Conservation (phyloP, 306 rosid genomes). For the Begonia loranthoides region DNA sequence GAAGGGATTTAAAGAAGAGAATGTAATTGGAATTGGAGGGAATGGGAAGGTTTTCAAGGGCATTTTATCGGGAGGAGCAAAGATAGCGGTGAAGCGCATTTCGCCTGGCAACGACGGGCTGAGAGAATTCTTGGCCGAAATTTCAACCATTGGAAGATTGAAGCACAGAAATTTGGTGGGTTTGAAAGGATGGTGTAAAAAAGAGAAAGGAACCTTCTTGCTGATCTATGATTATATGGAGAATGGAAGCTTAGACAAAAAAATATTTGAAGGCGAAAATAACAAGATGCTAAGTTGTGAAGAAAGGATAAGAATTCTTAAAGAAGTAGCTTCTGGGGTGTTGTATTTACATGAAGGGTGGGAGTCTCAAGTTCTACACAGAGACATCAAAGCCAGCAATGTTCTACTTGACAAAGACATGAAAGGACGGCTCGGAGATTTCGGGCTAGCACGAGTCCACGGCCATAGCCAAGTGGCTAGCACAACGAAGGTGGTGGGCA, state of each 20-base stretch:
- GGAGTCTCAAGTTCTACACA: slow-evolving; percentile 62
- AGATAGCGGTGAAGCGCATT: slow-evolving; percentile 67
- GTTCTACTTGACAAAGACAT: slow-evolving; percentile 69
- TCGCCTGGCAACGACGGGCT: slow-evolving; percentile 59
- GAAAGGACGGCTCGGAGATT: slow-evolving; percentile 78
- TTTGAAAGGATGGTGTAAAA: slow-evolving; percentile 80
- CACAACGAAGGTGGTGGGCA: slow-evolving; percentile 66
- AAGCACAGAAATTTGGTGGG: slow-evolving; percentile 67
- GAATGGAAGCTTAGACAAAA: slow-evolving; percentile 69
- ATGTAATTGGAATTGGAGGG: slow-evolving; percentile 75
- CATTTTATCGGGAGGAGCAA: slow-evolving; percentile 33
- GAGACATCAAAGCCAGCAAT: slow-evolving; percentile 88
- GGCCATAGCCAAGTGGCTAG: slow-evolving; percentile 37
- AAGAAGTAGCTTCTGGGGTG: slow-evolving; percentile 57
- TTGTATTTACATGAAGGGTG: slow-evolving; percentile 86
- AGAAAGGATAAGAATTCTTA: slow-evolving; percentile 48
- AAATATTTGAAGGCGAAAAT: slow-evolving; percentile 42
- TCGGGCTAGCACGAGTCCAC: slow-evolving; percentile 69
- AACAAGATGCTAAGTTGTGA: slow-evolving; percentile 27
- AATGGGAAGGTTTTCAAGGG: slow-evolving; percentile 81
- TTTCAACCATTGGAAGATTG: slow-evolving; percentile 74
- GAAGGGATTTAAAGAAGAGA: slow-evolving; percentile 39
- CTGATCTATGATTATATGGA: slow-evolving; percentile 74
- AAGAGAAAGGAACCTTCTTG: slow-evolving; percentile 46
- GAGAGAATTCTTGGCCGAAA: slow-evolving; percentile 69